Base-by-base conservation (phyloP, 306 rosid species). In the Acacia confusa region DNA sequence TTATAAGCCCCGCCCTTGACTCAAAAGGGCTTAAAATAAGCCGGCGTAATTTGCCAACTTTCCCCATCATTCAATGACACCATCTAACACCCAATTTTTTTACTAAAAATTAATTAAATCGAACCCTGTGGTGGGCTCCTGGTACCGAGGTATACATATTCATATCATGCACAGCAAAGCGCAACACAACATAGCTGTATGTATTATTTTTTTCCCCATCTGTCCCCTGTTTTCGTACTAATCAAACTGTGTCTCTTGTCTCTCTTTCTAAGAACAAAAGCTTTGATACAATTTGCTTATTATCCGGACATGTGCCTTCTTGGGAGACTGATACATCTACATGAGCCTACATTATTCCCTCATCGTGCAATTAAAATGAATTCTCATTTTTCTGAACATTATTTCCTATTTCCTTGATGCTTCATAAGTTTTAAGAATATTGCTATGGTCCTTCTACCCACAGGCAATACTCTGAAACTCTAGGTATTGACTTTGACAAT, bases 61-160 rank as follows among this genome's bases (percentile, higher is more conserved):
- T 30, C 2, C 4, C 34, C 34, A 30, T 30, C 34, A 61, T 83
- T 20, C 72, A 80, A 36, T 68, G n/a, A 83, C 80, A 80, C 63
- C 81, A 15, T 30, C 81, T 48, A 78, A 83, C 79, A 76, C 2
- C 7, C 57, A 30, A 12, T 2, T 45, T 45, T 10, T 45, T 45
- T 12, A 2, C 13, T 12, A 10, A 50, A 53, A 20, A 12, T 19
- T 57, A 55, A 83, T 79, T 53, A 80, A 83, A 58, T 80, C 28
- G 15, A 55, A 76, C 58, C 43, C 43, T 68, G 45, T 52, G 77
- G 81, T 41, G 47, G 85, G 81, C 87, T 86, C 72, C 89, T 72
- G 75, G 76, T 41, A 41, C 81, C 85, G 77, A 86, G 85, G 87
- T 24, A 72, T 69, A 20, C 0, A 45, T 45, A 45, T 45, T 41